Evolutionary conservation across 345 rosid species (phyloP).

Genomic region (Gossypioides kirkii): DNA sequence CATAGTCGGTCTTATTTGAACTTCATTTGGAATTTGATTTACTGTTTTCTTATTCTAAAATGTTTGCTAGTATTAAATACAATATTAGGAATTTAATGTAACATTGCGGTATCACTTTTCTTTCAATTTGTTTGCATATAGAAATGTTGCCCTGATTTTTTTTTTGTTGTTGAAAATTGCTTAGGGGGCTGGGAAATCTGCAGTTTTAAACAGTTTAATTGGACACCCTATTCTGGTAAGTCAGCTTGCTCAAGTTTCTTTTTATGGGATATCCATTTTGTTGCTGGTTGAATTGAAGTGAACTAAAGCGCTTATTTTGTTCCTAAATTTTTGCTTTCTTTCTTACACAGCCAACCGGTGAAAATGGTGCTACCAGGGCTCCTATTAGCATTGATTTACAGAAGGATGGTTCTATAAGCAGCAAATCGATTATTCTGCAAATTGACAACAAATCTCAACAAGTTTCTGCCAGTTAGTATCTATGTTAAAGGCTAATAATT

Average conservation of each 20-base stretch:
- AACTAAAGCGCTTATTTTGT: not conserved
- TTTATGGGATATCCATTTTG: not conserved
- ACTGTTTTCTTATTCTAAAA: not conserved
- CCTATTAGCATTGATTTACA: conserved; percentile 76
- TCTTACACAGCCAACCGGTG: conserved; percentile 78
- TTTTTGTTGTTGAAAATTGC: not conserved
- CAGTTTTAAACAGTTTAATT: conserved; percentile 80
- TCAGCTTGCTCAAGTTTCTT: not conserved
- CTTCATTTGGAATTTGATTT: not conserved
- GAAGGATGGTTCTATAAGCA: conserved; percentile 69
- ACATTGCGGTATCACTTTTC: not conserved
- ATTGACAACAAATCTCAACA: conserved; percentile 83
- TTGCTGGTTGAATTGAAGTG: not conserved
- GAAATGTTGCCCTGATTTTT: not conserved
- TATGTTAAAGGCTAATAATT: not conserved
- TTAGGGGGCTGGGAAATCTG: conserved; percentile 97
- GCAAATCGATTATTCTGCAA: conserved; percentile 77
- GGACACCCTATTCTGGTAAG: conserved; percentile 93
- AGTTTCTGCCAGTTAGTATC: conserved; percentile 81
- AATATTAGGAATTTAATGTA: not conserved
- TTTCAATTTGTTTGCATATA: conserved; percentile 2
- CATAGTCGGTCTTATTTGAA: not conserved
- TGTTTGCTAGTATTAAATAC: not conserved
- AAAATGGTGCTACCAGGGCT: conserved; percentile 94
- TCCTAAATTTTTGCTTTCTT: not conserved